Evolutionary conservation across 2,329 filamentous ascomycete species (phyloP).

Genomic region (Seiridium unicorne): DNA sequence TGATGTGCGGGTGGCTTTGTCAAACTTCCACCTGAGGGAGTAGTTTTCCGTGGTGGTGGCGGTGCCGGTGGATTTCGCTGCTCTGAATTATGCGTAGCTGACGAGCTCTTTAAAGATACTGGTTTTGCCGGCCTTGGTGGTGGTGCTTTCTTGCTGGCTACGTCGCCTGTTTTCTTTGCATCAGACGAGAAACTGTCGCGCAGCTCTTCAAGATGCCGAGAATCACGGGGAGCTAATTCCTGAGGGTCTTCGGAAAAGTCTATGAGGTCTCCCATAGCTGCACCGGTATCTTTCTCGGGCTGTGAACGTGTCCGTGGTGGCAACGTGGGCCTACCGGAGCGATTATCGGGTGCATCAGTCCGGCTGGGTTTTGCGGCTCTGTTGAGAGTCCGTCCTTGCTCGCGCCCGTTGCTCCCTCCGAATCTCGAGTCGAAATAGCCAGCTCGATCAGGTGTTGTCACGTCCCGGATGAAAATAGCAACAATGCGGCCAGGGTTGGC

Average conservation of each 20-base stretch:
- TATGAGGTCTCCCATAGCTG: constrained; percentile 57
- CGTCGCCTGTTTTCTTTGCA: constrained; percentile 26
- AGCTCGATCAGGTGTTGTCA: constrained; percentile 74
- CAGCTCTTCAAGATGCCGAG: constrained; percentile 28
- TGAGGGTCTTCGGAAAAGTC: constrained; percentile 57
- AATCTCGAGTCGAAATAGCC: constrained; percentile 74
- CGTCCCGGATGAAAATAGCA: constrained; percentile 91
- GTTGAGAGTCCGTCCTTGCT: constrained; percentile 20
- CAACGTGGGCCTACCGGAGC: constrained; percentile 24
- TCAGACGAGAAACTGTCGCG: constrained; percentile 18
- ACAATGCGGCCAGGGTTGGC: constrained; percentile 80
- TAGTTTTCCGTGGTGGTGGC: constrained; percentile 34
- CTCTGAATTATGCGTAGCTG: constrained; percentile 16
- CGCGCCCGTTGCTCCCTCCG: constrained; percentile 20
- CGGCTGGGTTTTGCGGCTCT: constrained; percentile 15
- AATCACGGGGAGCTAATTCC: constrained; percentile 31
- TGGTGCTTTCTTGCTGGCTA: constrained; percentile 30
- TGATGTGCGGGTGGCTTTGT: constrained; percentile 20
- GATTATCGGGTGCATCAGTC: constrained; percentile 16
- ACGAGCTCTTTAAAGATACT: constrained; percentile 46
- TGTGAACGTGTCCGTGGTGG: constrained; percentile 29
- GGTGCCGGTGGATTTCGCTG: constrained; percentile 27
- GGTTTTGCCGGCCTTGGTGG: constrained; percentile 61
- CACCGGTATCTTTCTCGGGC: constrained; percentile 27
- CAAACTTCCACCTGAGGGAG: constrained; percentile 14